Base-by-base conservation (phyloP, 345 rosid genomes). In the Linum trigynum region DNA sequence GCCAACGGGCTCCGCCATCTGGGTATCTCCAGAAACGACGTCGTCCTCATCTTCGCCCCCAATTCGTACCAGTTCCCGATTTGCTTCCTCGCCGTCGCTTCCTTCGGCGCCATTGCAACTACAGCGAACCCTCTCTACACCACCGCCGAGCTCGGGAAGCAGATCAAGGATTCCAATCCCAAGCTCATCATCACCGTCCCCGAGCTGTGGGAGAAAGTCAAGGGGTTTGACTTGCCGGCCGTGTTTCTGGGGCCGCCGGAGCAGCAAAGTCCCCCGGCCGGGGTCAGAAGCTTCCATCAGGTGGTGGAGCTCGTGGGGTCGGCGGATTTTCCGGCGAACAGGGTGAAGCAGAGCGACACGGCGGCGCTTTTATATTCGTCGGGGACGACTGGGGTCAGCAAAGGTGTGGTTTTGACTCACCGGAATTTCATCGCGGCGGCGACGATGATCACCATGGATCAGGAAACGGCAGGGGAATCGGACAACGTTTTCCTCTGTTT, bases 331-430 rank as follows among this genome's bases (percentile, higher is more conserved):
- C 90, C 97, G 0, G 32, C 0, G 2, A 79, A 71, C 17, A 58
- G 70, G 0, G 68, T 86, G 9, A 79, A 75, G 75, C 97, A 90
- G 74, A 74, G 76, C 1, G 97, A 92, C 55, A 67, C 76, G 0
- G 98, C 96, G 4, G 72, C 78, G 15, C 75, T 92, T 62, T 68
- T 92, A 65, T 90, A 92, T 76, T 92, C 98, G 5, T 92, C 97
- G 1, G 97, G 98, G n/a, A 92, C 98, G 9, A 92, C 92, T 7
- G 96, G 97, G 39, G 59, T 17, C 15, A 90, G 98, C 69, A 92
- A 92, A 75, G 98, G 98, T 3, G 98, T 90, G 12, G 66, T 87
- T 35, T 72, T 92, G 72, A 85, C 94, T 10, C 98, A 90, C 65
- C 70, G 84, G 69, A 92, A 90, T 59, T 86, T 82, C 72, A 88